Conservation (phyloP, 1,139 yeast species). For the Hyphopichia pseudoburtonii region DNA sequence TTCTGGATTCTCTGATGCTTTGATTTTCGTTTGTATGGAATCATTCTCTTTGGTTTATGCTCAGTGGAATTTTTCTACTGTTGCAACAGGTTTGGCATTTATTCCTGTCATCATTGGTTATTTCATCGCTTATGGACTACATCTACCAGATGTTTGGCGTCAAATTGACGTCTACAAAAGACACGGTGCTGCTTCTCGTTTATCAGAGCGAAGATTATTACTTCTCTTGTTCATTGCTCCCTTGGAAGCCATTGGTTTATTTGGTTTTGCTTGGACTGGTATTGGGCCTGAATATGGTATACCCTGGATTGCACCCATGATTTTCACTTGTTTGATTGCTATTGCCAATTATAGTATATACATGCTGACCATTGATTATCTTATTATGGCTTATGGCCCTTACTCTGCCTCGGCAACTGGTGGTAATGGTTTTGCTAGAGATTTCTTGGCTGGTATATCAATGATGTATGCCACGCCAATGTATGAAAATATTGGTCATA, state of each 20-base stretch:
- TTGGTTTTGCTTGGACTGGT: conserved; percentile 40
- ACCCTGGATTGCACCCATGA: conserved; percentile 40
- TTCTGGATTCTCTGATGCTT: conserved; percentile 39
- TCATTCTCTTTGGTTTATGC: conserved; percentile 31
- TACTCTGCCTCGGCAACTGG: conserved; percentile 42
- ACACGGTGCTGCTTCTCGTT: conserved; percentile 23
- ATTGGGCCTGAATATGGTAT: conserved; percentile 29
- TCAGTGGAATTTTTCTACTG: conserved; percentile 23
- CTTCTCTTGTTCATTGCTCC: conserved; percentile 27
- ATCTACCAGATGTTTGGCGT: conserved; percentile 25
- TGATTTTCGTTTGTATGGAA: conserved; percentile 38
- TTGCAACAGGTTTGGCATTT: conserved; percentile 27
- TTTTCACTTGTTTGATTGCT: conserved; percentile 31
- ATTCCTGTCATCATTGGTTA: conserved; percentile 31
- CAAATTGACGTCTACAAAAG: conserved; percentile 17
- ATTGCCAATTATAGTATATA: conserved; percentile 37
- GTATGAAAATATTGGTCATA: conserved; percentile 27
- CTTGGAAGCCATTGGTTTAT: conserved; percentile 33
- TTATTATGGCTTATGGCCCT: conserved; percentile 41
- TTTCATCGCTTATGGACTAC: conserved; percentile 25
- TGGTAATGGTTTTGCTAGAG: conserved; percentile 42
- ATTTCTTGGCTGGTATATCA: conserved; percentile 35
- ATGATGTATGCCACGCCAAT: conserved; percentile 36
- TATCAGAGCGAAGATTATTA: conserved; percentile 26
- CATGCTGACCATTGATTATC: conserved; percentile 39